Conservation (phyloP, 2,329 filamentous ascomycete species). For the Fusarium temperatum region DNA sequence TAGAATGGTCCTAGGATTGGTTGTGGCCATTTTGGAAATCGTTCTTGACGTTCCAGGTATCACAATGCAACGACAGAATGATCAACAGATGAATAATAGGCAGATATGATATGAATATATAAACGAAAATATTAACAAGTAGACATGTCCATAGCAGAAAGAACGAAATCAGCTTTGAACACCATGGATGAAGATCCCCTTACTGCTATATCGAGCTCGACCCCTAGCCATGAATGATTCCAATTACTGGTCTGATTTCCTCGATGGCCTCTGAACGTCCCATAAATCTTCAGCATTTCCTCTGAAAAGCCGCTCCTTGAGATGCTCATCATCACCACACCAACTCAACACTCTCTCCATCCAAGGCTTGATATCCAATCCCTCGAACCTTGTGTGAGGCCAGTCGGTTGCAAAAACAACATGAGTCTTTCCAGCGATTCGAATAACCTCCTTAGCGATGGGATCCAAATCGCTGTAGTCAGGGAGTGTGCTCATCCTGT, state of each 20-base stretch:
- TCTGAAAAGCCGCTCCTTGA: slow-evolving; percentile 62
- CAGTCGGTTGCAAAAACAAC: slow-evolving; percentile 70
- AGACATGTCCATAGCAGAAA: background rate
- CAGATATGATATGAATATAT: background rate
- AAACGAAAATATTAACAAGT: background rate
- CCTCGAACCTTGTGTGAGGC: slow-evolving; percentile 70
- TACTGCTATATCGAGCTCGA: too few species aligned
- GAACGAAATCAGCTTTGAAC: background rate
- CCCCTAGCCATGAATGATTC: background rate
- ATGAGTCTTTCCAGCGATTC: slow-evolving; percentile 49
- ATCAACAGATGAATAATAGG: background rate
- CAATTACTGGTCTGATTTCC: background rate
- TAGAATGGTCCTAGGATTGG: background rate
- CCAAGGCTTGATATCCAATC: slow-evolving; percentile 58
- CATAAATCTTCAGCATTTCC: slow-evolving; percentile 64
- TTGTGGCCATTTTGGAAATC: background rate
- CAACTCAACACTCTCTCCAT: slow-evolving; percentile 62
- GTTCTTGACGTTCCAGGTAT: background rate
- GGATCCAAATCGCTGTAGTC: slow-evolving; percentile 56
- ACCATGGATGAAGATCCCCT: background rate
- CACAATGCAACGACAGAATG: background rate
- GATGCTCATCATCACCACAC: slow-evolving; percentile 55
- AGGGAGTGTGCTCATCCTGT: slow-evolving; percentile 59
- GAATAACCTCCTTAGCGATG: slow-evolving; percentile 59
- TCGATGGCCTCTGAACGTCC: slow-evolving; percentile 27